phyloP scores from a whole-genome alignment of 2,329 filamentous ascomycete genomes.

The Colletotrichum nymphaeae region DNA sequence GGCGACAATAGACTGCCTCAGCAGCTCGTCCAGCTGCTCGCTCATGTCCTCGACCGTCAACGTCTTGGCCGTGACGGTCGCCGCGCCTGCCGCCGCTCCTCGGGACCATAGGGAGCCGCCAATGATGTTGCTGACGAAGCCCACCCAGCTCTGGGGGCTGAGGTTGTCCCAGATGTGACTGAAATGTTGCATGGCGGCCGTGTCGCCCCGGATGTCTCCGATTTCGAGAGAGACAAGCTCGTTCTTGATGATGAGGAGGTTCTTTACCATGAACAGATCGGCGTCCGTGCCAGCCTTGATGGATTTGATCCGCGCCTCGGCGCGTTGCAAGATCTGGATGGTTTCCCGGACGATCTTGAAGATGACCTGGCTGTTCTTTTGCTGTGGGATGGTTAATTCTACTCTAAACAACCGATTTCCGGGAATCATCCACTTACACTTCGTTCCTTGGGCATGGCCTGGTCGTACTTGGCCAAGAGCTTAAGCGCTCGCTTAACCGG shows the following conservation, averaged over 20 bases:
- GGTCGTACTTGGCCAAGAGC: conserved; percentile 71
- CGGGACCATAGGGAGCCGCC: conserved; percentile 63
- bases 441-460: conserved; percentile 72
- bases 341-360: conserved; percentile 88
- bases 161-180: conserved; percentile 74
- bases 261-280: conserved; percentile 93
- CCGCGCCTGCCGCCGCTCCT: conserved; percentile 35
- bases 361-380: conserved; percentile 66
- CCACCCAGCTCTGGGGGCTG: conserved; percentile 67
- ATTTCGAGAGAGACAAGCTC: conserved; percentile 97
- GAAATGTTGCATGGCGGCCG: conserved; percentile 69
- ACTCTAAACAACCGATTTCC: no score
- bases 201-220: conserved; percentile 70
- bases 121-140: conserved; percentile 69
- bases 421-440: conserved; percentile 57
- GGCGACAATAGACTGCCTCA: conserved; percentile 71
- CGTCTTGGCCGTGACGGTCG: conserved; percentile 40
- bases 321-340: conserved; percentile 83
- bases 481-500: conserved; percentile 69
- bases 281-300: conserved; percentile 74
- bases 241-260: conserved; percentile 94
- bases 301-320: conserved; percentile 76
- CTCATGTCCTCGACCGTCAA: conserved; percentile 68
- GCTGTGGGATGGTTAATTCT: conserved; percentile 43
- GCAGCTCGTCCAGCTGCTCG: conserved; percentile 72